Percentiles rank a stretch among this genome's conserved stretches.
Conservation (phyloP, 2,329 filamentous ascomycete genomes). For the Simplicillium aogashimaense region DNA sequence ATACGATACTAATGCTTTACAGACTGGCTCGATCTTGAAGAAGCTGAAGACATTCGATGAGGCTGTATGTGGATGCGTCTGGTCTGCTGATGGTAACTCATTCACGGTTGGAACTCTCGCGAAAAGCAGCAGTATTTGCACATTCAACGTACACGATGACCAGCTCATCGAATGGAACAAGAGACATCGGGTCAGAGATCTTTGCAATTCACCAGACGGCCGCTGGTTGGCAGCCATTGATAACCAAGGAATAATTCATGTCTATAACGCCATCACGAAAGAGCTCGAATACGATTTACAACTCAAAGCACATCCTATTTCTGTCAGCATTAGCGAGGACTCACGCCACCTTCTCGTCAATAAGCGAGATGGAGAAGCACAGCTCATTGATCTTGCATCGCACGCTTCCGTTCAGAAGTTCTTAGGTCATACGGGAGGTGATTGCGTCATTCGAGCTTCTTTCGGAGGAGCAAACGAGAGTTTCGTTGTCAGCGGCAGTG, state of each 20-base stretch:
- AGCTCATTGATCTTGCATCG: slow-evolving; percentile 68
- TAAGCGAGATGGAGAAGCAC: slow-evolving; percentile 65
- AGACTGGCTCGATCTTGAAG: slow-evolving; percentile 56
- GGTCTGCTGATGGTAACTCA: slow-evolving; percentile 66
- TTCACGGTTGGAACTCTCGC: slow-evolving; percentile 77
- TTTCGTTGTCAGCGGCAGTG: slow-evolving; percentile 85
- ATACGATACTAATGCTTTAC: slow-evolving; percentile 11
- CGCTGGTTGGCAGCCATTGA: slow-evolving; percentile 72
- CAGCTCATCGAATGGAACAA: slow-evolving; percentile 56
- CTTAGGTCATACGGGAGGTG: slow-evolving; percentile 62
- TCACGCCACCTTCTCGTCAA: slow-evolving; percentile 77
- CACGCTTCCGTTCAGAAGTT: slow-evolving; percentile 66
- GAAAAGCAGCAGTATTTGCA: slow-evolving; percentile 52
- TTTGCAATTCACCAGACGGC: slow-evolving; percentile 75
- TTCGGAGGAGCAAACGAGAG: slow-evolving; percentile 89
- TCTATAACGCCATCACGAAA: slow-evolving; percentile 71
- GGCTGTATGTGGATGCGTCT: slow-evolving; percentile 82
- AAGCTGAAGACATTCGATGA: slow-evolving; percentile 65
- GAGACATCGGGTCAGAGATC: slow-evolving; percentile 69
- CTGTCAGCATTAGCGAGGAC: slow-evolving; percentile 71
- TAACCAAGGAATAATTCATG: slow-evolving; percentile 57
- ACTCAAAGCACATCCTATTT: slow-evolving; percentile 58
- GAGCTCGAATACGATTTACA: slow-evolving; percentile 68
- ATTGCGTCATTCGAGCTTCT: slow-evolving; percentile 69
- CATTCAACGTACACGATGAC: slow-evolving; percentile 59